These are phyloP conservation scores for Lactifluus subvellereus DNA, from an alignment of 768 basidiomycete genomes.

Conservation along the genomic window DNA sequence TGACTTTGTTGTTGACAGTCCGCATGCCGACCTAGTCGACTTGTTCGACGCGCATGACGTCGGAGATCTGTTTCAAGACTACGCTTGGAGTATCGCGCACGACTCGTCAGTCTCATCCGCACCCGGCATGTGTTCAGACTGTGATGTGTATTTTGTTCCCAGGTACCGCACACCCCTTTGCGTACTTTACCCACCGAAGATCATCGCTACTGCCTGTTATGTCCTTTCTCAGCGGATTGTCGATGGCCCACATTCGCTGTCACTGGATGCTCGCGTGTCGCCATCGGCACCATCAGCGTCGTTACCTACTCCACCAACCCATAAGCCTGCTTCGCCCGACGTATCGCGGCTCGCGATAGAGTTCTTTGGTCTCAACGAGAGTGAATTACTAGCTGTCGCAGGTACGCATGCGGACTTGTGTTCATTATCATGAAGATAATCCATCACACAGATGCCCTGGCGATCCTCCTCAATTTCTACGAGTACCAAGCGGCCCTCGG, in stretches of 20 bases:
- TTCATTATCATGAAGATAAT: neutral
- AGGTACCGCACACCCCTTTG: constrained; percentile 81
- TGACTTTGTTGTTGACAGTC: constrained; percentile 73
- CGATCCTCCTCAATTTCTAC: constrained; percentile 23
- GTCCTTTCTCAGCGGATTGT: constrained; percentile 66
- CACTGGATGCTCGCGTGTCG: constrained; percentile 70
- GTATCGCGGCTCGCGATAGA: constrained; percentile 62
- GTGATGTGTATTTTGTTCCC: constrained; percentile 12
- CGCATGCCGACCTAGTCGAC: constrained; percentile 70
- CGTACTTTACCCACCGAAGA: constrained; percentile 57
- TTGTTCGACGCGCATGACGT: constrained; percentile 55
- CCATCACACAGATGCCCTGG: constrained; percentile 15
- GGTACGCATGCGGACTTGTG: constrained; percentile 37
- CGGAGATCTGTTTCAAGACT: constrained; percentile 53
- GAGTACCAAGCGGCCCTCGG: constrained; percentile 19
- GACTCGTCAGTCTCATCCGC: constrained; percentile 58
- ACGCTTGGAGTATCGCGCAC: constrained; percentile 81
- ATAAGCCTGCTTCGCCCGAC: constrained; percentile 68
- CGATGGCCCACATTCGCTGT: constrained; percentile 68
- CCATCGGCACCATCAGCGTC: constrained; percentile 66
- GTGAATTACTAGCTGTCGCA: constrained; percentile 52
- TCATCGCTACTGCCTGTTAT: constrained; percentile 74
- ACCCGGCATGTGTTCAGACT: neutral
- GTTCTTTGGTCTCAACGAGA: constrained; percentile 56
- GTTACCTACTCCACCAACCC: constrained; percentile 74